A percentile compares a stretch with the other conserved stretches of the same genome.
Conservation (phyloP, 2,329 filamentous ascomycete genomes). For the Cercospora brassicicola region DNA sequence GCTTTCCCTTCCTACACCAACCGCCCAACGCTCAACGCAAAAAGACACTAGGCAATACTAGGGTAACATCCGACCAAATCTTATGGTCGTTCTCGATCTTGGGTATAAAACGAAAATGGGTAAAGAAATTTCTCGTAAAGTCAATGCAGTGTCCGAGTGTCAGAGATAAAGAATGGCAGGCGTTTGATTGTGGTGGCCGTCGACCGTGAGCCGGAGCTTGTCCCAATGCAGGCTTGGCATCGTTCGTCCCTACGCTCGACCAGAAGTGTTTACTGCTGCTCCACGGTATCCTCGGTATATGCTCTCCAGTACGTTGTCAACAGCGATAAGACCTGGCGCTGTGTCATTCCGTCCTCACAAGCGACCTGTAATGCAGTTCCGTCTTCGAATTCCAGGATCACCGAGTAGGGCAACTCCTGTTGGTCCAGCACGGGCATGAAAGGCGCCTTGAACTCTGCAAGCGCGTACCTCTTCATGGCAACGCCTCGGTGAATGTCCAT, state of each 20-base stretch:
- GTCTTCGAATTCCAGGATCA: conserved; percentile 63
- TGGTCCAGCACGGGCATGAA: conserved; percentile 85
- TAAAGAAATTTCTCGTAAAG: not conserved
- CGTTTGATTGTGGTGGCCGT: not conserved
- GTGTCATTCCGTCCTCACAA: conserved; percentile 58
- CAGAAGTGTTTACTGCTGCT: not conserved
- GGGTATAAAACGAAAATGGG: not conserved
- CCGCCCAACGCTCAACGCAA: not conserved
- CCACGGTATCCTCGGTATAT: conserved; percentile 8
- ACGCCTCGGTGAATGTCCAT: conserved; percentile 38
- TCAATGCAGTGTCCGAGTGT: not conserved
- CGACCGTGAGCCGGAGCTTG: not conserved
- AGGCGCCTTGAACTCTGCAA: conserved; percentile 78
- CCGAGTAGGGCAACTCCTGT: conserved; percentile 88
- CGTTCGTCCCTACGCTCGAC: not conserved
- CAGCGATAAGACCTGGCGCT: conserved; percentile 50
- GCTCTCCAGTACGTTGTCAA: conserved; percentile 36
- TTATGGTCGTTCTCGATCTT: not conserved
- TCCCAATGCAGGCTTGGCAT: not conserved
- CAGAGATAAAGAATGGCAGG: not conserved
- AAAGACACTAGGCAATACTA: not conserved
- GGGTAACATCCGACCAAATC: not conserved
- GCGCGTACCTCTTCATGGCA: conserved; percentile 65
- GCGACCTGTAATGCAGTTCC: conserved; percentile 64
- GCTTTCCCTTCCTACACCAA: not conserved